Base-by-base conservation (phyloP, 2,329 filamentous ascomycete species). In the Neonectria neomacrospora region DNA sequence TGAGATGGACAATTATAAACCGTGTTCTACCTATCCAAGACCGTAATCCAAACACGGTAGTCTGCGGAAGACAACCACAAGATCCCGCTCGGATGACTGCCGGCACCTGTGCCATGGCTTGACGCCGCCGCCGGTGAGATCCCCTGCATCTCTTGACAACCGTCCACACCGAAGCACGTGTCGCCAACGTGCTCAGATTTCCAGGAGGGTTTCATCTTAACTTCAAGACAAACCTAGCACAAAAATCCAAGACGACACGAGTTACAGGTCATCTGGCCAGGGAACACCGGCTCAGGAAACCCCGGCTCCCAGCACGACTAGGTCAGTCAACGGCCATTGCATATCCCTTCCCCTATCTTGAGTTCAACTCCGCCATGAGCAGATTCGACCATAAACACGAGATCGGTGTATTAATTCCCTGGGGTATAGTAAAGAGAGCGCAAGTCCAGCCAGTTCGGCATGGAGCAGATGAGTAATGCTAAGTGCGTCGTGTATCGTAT, bases 341-440 rank as follows among this genome's bases (percentile, higher is more conserved):
- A n/a, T n/a, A 23, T 22, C 28, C 28, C 26, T 50, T 20, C 10
- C 26, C 47, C 26, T 50, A 20, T 20, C 26, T 50, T 11, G 4
- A 14, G 28, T 28, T 20, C n/a, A 50, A 32, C 26, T 32, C n/a
- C 28, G 28, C 28, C 11, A 14, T 50, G 18, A 3, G 18, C 47
- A 14, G 18, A 23, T 4, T 7, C 3, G 7, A 5, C 8, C n/a
- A 30, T 34, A 5, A 39, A 39, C 32, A 37, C n/a, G 4, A 42
- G 23, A 14, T 20, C 11, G 34, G 9, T 20, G 16, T 34, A 18
- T n/a, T 44, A 1, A 42, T 51, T 30, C 23, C 20, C 32, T 26
- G 10, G 26, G 56, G 37, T 58, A 52, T 44, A 61, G 26, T 51
- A 45, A 63, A 37, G 28, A 62, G 42, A 48, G 6, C 57, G 47